A percentile compares a stretch with the other conserved stretches of the same genome.
Evolutionary conservation across 139 green algal species (phyloP).

Genomic region (Raphidocelis subcapitata): DNA sequence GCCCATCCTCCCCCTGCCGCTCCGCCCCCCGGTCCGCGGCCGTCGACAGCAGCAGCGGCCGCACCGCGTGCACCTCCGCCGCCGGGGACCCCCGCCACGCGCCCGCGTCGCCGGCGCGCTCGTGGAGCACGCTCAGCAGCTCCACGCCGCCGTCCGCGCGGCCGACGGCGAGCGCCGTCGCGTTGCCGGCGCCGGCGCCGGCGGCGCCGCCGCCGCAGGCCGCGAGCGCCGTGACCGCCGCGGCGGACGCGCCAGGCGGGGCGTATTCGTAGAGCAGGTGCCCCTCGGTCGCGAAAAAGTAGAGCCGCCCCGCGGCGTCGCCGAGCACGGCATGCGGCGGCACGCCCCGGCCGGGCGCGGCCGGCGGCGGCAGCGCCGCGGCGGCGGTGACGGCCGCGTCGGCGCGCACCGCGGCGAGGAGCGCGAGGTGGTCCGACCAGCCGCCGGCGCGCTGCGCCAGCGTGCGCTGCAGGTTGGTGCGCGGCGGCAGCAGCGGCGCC

Average conservation of each 20-base stretch:
- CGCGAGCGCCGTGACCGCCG: background rate
- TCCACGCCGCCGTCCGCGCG: conserved; percentile 1
- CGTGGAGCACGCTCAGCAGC: conserved; percentile 5
- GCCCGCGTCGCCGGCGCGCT: no score
- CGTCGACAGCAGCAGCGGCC: no score
- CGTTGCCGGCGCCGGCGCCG: background rate
- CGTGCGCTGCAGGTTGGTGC: conserved; percentile 11
- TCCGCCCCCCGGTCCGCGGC: no score
- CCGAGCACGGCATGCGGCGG: background rate
- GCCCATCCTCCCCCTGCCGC: no score
- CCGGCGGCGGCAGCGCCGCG: background rate
- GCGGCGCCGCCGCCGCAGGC: no score
- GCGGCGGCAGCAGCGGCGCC: background rate
- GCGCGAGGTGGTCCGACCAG: conserved; percentile 9
- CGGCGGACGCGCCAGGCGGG: conserved; percentile 8
- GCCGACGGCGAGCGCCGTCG: conserved; percentile 2
- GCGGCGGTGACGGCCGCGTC: background rate
- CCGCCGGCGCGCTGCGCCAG: background rate
- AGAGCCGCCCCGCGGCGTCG: conserved; percentile 27
- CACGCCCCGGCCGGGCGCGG: background rate
- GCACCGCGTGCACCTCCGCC: no score
- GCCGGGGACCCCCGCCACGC: no score
- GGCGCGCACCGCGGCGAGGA: conserved; percentile 7
- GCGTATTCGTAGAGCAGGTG: conserved; percentile 18
- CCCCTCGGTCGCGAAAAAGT: conserved; percentile 26